A percentile compares a stretch with the other conserved stretches of the same genome.
phyloP scores from a whole-genome alignment of 2,329 filamentous ascomycete genomes.

The Pyrenochaeta sp. region DNA sequence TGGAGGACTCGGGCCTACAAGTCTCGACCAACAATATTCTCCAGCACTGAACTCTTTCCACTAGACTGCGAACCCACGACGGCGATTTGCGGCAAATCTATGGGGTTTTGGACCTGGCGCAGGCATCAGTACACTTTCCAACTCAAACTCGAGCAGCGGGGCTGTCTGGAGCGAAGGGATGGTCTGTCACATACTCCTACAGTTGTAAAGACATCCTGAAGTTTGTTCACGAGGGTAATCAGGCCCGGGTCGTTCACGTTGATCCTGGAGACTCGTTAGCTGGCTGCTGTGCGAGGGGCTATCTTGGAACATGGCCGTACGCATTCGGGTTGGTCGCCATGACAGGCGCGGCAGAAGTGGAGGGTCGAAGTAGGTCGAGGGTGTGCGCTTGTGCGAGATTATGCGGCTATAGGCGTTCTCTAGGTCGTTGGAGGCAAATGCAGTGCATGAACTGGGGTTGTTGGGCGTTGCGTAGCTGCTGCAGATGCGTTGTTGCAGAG shows the following conservation, averaged over 20 bases:
- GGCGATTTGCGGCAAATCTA: slow-evolving; percentile 97
- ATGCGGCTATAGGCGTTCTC: slow-evolving; percentile 15
- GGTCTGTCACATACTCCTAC: slow-evolving; percentile 75
- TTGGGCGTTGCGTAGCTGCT: slow-evolving; percentile 26
- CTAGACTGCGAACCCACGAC: slow-evolving; percentile 98
- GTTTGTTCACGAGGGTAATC: slow-evolving; percentile 92
- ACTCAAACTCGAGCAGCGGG: too few species aligned
- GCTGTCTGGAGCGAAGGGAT: too few species aligned
- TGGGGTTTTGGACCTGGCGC: slow-evolving; percentile 89
- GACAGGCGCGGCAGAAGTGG: slow-evolving; percentile 29
- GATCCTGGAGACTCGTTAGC: slow-evolving; percentile 60
- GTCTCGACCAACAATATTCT: slow-evolving; percentile 98
- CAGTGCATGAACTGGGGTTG: slow-evolving; percentile 24
- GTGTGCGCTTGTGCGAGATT: slow-evolving; percentile 5
- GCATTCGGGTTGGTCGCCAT: slow-evolving; percentile 53
- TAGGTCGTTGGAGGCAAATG: slow-evolving; percentile 23
- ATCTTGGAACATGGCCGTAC: slow-evolving; percentile 36
- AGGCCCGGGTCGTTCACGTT: slow-evolving; percentile 75
- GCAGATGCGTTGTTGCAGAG: slow-evolving; percentile 19
- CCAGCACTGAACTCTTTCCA: slow-evolving; percentile 97
- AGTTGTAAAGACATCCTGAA: slow-evolving; percentile 98
- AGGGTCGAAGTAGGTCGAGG: slow-evolving; percentile 7
- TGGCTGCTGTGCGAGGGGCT: slow-evolving; percentile 25
- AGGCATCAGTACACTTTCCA: slow-evolving; percentile 41
- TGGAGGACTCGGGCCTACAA: slow-evolving; percentile 88